Conservation (phyloP, 306 rosid species). For the Sphenostylis stenocarpa region DNA sequence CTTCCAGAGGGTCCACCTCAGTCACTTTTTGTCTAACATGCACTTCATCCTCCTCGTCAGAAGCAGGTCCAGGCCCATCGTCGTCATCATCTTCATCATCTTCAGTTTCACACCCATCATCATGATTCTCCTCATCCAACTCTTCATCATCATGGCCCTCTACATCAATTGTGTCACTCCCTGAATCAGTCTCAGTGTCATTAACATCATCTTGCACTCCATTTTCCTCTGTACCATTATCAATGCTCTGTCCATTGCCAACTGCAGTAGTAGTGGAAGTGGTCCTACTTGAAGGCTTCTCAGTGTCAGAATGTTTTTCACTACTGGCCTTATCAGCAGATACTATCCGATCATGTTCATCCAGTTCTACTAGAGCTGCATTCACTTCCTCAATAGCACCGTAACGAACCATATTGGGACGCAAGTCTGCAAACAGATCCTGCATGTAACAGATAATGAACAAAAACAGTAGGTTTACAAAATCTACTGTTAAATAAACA, state of each 20-base stretch:
- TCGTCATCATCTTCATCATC: slow-evolving; percentile 77
- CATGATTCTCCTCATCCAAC: slow-evolving; percentile 81
- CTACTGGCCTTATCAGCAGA: slow-evolving; percentile 63
- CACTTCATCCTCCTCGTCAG: slow-evolving; percentile 97
- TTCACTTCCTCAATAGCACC: slow-evolving; percentile 78
- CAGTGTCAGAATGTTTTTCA: slow-evolving; percentile 76
- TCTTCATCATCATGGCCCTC: slow-evolving; percentile 86
- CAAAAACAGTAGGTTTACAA: not conserved
- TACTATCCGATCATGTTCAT: slow-evolving; percentile 68
- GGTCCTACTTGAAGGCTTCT: slow-evolving; percentile 58
- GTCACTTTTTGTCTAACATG: slow-evolving; percentile 87
- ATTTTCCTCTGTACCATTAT: slow-evolving; percentile 67
- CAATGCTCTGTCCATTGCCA: slow-evolving; percentile 58
- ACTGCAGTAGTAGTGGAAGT: slow-evolving; percentile 39
- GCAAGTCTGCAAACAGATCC: slow-evolving; percentile 95
- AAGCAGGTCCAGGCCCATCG: slow-evolving; percentile 75
- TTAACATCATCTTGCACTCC: slow-evolving; percentile 69
- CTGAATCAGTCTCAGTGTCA: slow-evolving; percentile 82
- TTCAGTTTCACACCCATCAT: slow-evolving; percentile 76
- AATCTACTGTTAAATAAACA: not conserved
- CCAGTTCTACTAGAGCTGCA: slow-evolving; percentile 86
- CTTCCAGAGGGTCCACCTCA: slow-evolving; percentile 88
- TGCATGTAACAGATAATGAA: slow-evolving; percentile 36
- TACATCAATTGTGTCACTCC: slow-evolving; percentile 70
- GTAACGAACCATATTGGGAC: slow-evolving; percentile 89